Evolutionary conservation across 805 yeast genomes (phyloP), one percentile per base, ranked within the genome.

Genomic region (Wickerhamiella azyma): DNA sequence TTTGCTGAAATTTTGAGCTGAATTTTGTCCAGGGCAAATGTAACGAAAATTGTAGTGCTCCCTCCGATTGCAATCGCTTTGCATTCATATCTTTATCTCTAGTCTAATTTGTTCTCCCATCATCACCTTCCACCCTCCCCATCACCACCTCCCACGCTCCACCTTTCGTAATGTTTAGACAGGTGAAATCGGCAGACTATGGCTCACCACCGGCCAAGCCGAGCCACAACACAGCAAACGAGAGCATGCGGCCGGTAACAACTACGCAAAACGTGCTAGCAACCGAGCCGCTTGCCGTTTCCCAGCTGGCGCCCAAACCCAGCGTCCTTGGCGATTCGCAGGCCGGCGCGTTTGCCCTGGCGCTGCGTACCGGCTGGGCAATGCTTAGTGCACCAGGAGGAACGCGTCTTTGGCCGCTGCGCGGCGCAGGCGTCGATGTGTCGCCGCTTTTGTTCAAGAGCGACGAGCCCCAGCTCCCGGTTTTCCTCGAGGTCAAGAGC

Each of bases 301-400:
- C 36, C 21, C n/a, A 33, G 32, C 39, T 41, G 38, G 21, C 44
- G 18, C 44, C 44, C 14, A 14, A 30, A 14, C 44, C 44, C 5
- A 16, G 26, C 14, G 26, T 41, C 26, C 18, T 41, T 9, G 33
- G n/a, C 26, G 39, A 41, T 9, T 9, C 14, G 10, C 18, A 16
- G 9, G 16, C 29, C 28, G 5, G 29, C 26, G 33, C 33, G 33
- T 30, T 30, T 30, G 33, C 33, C 4, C 28, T 41, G 32, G 29
- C 35, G 16, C 37, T 37, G 7, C 17, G 26, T 10, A 41, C 44
- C 13, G 44, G 44, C 26, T 41, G 44, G 44, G 44, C 44, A 2
- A 41, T 41, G 44, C 19, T 41, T 5, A 14, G n/a, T n/a, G 38
- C 38, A 5, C 29, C 18, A 2, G 39, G 26, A 9, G 44, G 44